Base-by-base conservation (phyloP, 768 basidiomycete genomes). In the Megacollybia marginata region DNA sequence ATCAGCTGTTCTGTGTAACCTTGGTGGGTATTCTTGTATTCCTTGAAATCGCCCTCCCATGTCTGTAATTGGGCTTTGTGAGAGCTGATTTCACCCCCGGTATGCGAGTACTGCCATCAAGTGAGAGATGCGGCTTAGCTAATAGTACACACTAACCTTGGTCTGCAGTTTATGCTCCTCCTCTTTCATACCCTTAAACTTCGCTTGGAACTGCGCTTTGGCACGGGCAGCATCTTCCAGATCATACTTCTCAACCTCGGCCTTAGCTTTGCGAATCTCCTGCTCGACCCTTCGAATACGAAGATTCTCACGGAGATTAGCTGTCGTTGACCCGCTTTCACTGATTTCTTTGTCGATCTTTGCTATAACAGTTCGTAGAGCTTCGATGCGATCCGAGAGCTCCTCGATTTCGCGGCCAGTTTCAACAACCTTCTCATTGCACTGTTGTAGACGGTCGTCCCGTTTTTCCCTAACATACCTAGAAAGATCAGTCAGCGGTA, bases 1-100 rank as follows among this genome's bases (percentile, higher is more conserved):
- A 98, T 81, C 46, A 98, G 75, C 61, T 97, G 94, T 48, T 91
- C 85, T 10, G 85, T 88, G 61, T 95, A 96, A 54, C 78, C 78
- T 65, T 84, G 87, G 60, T 87, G 81, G 58, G 92, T 79, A 54
- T 92, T 80, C 64, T 89, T 90, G 73, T 85, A 97, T 52, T 95
- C 92, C 56, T 74, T 79, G 48, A 92, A 64, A 60, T 96, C 92
- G 36, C 58, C 69, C 60, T 91, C 79, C 56, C 80, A 69, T 23
- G 74, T 74, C 60, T 80, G 78, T 48, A 86, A 65, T 54, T 89
- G 86, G 28, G 77, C 76, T 55, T 78, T 74, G 57, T 83, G 70
- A 7, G 88, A 85, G 52, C 79, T 82, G 20, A 97, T 68, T 67
- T 95, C 91, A 52, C 94, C 95, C 3, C 78, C 82, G 18, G 91